Base-by-base conservation (phyloP, 345 rosid species). In the Theobroma cacao region DNA sequence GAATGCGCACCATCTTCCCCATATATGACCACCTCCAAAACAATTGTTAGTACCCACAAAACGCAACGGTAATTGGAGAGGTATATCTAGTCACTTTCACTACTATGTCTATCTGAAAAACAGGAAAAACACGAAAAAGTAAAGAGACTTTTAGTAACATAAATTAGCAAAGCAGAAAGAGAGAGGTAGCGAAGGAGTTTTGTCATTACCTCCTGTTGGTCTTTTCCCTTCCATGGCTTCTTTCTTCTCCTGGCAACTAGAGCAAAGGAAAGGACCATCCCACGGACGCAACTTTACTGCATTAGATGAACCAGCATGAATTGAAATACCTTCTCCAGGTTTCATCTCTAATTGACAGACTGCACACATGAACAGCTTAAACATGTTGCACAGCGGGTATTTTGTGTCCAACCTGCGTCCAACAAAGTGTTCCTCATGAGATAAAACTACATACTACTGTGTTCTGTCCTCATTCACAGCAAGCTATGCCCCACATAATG, bases 261-360 rank as follows among this genome's bases (percentile, higher is more conserved):
- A 66, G 80, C 99, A 97, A 85, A 97, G 98, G 87, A 94, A 97
- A 75, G 99, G 99, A 77, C 99, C 99, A 90, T 97, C 99, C 94
- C 98, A 94, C 5, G 99, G 96, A 72, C 98, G 97, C 77, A 89
- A 78, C 82, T 87, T 94, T 74, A 91, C 82, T 11, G 84, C 76
- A 81, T 86, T 81, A 77, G 95, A 77, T 31, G 93, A 70, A 12
- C 89, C 98, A 48, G 90, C 91, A 61, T 97, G 99, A 85, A 97
- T 89, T 63, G 99, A 94, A 64, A 93, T 81, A 69, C 98, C 99
- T 87, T 97, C 94, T 67, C 94, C 98, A 41, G 99, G 99, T 87
- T 90, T 94, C 72, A 94, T 89, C 88, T 97, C 99, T 85, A 93
- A 87, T 91, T 97, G 99, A 85, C 99, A 97, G 56, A 97, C 95